Evolutionary conservation across 1,139 yeast species (phyloP), one percentile per base, ranked within the genome.

Genomic region (Dujonia santamariae): DNA sequence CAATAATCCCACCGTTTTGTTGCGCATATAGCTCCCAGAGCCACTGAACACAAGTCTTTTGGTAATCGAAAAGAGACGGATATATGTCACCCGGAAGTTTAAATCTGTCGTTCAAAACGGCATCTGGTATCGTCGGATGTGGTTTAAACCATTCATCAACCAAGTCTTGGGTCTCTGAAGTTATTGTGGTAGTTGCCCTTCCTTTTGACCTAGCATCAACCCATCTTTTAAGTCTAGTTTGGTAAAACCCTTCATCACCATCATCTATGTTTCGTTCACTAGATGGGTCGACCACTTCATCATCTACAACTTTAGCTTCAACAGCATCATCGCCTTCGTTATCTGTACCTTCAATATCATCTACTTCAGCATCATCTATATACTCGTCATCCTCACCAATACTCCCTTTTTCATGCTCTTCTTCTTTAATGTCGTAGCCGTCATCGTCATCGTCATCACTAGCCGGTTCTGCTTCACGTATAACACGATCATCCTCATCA

Each of bases 1-100:
- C 97, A 31, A 92, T 74, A 8, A 92, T 92, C 0, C 98, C 98
- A 1, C 98, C 98, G 2, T 92, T 81, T 36, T 78, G 80, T 51
- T 90, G 97, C 14, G 79, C 72, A 49, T 86, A 83, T 14, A 92
- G 66, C 50, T 92, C 99, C 87, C 80, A 75, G 15, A 77, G 59
- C 82, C 82, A 77, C 44, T 76, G 92, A 1, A 84, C 92, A 42
- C 97, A 88, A 0, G 98, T 92, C 49, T 86, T 85, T 49, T 92
- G 98, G 53, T 92, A 94, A 46, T 87, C 95, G 54, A 92, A 92
- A 11, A 92, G 63, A 7, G 90, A 74, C 0, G 95, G 83, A 53
- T 83, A 86, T 1, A 92, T 80, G 48, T 92, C 97, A 2, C 97
- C 97, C 0, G 98, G 98, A 0, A 92, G 66, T 40, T 65, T 74